Conservation (phyloP, 1,284 basidiomycete species). For the Trichosporon faecale region DNA sequence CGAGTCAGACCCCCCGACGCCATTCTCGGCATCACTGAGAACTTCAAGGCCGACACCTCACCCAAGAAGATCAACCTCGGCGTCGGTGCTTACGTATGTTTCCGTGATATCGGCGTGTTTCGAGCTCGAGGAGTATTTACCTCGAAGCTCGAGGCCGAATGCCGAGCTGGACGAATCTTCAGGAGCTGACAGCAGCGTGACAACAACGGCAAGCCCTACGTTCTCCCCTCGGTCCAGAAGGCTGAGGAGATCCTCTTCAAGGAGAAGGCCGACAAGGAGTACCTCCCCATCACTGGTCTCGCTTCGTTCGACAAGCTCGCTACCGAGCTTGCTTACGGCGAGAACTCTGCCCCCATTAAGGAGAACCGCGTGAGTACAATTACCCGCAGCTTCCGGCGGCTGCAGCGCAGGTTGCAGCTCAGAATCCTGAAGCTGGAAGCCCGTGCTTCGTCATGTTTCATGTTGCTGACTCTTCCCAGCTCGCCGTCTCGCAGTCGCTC, state of each 20-base stretch:
- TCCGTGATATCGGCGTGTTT: not conserved
- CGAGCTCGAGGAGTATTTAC: not conserved
- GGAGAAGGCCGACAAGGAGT: constrained; percentile 87
- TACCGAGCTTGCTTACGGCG: constrained; percentile 85
- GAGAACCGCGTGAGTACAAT: constrained; percentile 65
- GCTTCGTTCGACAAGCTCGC: constrained; percentile 82
- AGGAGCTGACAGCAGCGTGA: constrained; percentile 70
- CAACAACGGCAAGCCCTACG: constrained; percentile 90
- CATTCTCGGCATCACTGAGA: constrained; percentile 44
- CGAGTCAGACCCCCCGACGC: constrained; percentile 26
- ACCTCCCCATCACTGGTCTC: constrained; percentile 88
- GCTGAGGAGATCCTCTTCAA: constrained; percentile 61
- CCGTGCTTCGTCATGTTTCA: not conserved
- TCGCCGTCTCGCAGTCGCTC: constrained; percentile 91
- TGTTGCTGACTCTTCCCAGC: constrained; percentile 53
- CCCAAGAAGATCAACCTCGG: constrained; percentile 95
- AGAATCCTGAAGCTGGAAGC: not conserved
- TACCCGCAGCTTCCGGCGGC: not conserved
- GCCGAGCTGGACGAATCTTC: no score
- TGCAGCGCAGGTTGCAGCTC: not conserved
- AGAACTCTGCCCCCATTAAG: constrained; percentile 70
- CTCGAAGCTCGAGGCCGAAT: not conserved
- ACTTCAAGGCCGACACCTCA: constrained; percentile 77
- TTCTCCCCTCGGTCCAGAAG: constrained; percentile 85
- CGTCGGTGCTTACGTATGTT: constrained; percentile 60